Conservation (phyloP, 805 yeast species). For the Saturnispora sanitii region DNA sequence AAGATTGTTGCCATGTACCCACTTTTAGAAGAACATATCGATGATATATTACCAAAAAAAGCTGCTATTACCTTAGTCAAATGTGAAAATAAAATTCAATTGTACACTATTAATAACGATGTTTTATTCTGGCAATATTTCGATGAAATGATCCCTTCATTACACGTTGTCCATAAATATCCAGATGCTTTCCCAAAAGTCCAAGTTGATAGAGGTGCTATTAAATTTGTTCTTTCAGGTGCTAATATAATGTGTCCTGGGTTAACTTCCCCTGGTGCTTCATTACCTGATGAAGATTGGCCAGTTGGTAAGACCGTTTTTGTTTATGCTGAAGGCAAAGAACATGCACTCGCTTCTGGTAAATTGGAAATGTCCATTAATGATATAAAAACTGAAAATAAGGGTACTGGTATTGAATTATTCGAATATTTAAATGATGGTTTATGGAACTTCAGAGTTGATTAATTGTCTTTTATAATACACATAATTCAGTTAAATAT, state of each 20-base stretch:
- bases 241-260: constrained; percentile 98
- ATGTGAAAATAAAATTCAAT: constrained; percentile 82
- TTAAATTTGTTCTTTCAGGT: constrained; percentile 88
- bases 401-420: constrained; percentile 84
- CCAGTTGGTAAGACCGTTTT: constrained; percentile 65
- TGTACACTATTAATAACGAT: constrained; percentile 64
- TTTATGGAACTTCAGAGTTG: constrained; percentile 56
- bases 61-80: constrained; percentile 70
- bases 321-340: constrained; percentile 88
- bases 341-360: constrained; percentile 86
- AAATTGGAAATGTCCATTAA: constrained; percentile 78
- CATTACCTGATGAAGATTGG: constrained; percentile 62
- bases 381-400: constrained; percentile 72
- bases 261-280: constrained; percentile 76
- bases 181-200: constrained; percentile 80
- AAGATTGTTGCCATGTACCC: constrained; percentile 69
- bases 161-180: constrained; percentile 68
- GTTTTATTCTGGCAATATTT: constrained; percentile 75
- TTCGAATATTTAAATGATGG: constrained; percentile 85
- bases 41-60: constrained; percentile 80
- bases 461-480: constrained; percentile 18
- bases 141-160: constrained; percentile 66
- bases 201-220: constrained; percentile 92
- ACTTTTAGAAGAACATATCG: constrained; percentile 63
- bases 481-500: neutral